phyloP scores from a whole-genome alignment of 352 stramenopile genomes.

The Phytophthora fragariae region DNA sequence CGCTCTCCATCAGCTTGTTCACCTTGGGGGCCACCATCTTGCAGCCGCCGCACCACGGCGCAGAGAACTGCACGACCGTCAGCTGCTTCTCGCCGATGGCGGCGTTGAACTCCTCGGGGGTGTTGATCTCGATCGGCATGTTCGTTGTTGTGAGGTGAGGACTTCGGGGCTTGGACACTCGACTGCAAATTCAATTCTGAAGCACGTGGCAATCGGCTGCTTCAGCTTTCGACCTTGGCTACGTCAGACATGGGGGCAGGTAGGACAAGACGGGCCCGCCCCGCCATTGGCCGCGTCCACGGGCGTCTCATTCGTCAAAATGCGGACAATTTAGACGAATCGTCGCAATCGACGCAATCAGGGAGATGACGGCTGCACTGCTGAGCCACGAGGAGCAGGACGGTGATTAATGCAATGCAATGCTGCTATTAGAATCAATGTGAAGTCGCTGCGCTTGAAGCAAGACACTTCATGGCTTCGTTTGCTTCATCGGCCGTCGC shows the following conservation, averaged over 20 bases:
- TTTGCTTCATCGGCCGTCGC: background rate
- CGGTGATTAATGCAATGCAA: background rate
- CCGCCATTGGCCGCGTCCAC: constrained; percentile 23
- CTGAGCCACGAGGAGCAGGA: too few species aligned
- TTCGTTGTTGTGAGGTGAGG: background rate
- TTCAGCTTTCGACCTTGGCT: constrained; percentile 20
- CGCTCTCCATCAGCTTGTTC: constrained; percentile 58
- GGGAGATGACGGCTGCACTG: background rate
- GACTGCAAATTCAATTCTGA: constrained; percentile 36
- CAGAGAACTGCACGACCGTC: constrained; percentile 68
- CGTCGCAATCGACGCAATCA: background rate
- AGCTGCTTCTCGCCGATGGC: constrained; percentile 58
- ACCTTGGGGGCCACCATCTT: constrained; percentile 76
- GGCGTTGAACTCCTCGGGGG: constrained; percentile 57
- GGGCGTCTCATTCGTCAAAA: constrained; percentile 2
- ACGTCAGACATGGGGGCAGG: constrained; percentile 39
- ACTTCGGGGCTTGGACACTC: constrained; percentile 1
- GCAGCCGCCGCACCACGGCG: constrained; percentile 81
- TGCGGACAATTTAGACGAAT: background rate
- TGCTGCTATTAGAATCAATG: background rate
- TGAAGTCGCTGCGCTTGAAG: background rate
- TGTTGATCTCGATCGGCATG: constrained; percentile 55
- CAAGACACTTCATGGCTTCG: background rate
- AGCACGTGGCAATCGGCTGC: constrained; percentile 17
- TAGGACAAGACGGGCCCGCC: constrained; percentile 22